Base-by-base conservation (phyloP, 1,284 basidiomycete genomes). In the Pseudozyma pruni region DNA sequence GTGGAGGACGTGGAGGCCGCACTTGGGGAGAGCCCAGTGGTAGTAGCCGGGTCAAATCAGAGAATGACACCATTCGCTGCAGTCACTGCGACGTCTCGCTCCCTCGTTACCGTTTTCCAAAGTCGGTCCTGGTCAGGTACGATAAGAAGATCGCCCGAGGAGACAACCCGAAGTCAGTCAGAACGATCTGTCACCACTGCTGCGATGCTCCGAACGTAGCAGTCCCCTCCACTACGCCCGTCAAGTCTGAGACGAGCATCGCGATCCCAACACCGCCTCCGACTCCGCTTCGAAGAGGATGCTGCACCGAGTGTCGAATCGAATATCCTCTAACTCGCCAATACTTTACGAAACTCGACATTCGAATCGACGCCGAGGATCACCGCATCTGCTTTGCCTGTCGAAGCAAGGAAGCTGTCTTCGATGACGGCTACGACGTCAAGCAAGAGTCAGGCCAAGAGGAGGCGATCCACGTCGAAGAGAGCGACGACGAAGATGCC, bases 271-370 rank as follows among this genome's bases (percentile, higher is more conserved):
- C n/a, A n/a, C n/a, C n/a, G n/a, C n/a, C n/a, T n/a, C n/a, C n/a
- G n/a, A n/a, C 20, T 35, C 31, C 43, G 2, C 11, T 19, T 4
- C 29, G 31, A 4, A 48, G 49, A 20, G 61, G 27, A 1, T 17
- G 19, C 17, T 64, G 61, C 40, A 23, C 20, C 6, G 2, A 5
- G 0, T 64, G 54, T 40, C 35, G 19, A 2, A n/a, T 49, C 35
- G 61, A 64, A 2, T 64, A 44, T 23, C 61, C 61, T 1, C 46
- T 57, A 8, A 57, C 32, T n/a, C 5, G 0, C 23, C 3, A 31
- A 1, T 57, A 48, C 27, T 64, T 64, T 9, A 19, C 19, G 8
- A 47, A 32, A 20, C 22, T 13, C 19, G 46, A 55, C 20, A 31
- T 17, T 2, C 31, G 37, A 17, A 8, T 31, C 19, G 17, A 23